Percentiles rank a stretch among this genome's conserved stretches.
phyloP scores from a whole-genome alignment of 2,329 filamentous ascomycete genomes.

The Cadophora sp. region DNA sequence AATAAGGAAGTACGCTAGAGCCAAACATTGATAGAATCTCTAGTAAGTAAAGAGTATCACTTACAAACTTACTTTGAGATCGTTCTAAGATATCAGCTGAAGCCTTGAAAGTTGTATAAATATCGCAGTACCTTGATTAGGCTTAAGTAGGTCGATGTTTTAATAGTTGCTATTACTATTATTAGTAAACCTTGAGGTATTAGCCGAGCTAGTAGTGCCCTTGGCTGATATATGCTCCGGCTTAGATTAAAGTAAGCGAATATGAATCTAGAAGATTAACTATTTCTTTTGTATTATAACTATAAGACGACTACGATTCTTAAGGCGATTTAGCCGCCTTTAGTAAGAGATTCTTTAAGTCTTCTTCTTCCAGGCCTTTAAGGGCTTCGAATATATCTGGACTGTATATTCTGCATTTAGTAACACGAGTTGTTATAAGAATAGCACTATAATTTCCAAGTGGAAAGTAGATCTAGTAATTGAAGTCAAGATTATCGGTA shows the following conservation, averaged over 20 bases:
- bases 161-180: slow-evolving; percentile 39
- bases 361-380: slow-evolving; percentile 37
- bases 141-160: slow-evolving; percentile 39
- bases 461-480: no score
- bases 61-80: slow-evolving; percentile 29
- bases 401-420: slow-evolving; percentile 41
- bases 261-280: slow-evolving; percentile 39
- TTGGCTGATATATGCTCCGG: slow-evolving; percentile 36
- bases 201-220: no score
- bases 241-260: slow-evolving; percentile 44
- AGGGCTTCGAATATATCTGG: slow-evolving; percentile 42
- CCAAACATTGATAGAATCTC: slow-evolving; percentile 42
- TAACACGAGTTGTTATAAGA: slow-evolving; percentile 49
- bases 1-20: slow-evolving; percentile 39
- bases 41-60: slow-evolving; percentile 43
- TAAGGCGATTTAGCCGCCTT: slow-evolving; percentile 27
- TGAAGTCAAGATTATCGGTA: slow-evolving; percentile 47
- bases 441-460: slow-evolving; percentile 44
- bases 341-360: slow-evolving; percentile 43
- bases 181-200: slow-evolving; percentile 28
- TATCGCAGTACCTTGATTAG: slow-evolving; percentile 44
- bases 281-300: slow-evolving; percentile 34
- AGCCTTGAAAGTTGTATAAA: slow-evolving; percentile 41
- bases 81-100: slow-evolving; percentile 12
- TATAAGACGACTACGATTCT: slow-evolving; percentile 22